Evolutionary conservation across 2,329 filamentous ascomycete genomes (phyloP), one percentile per base, ranked within the genome.

Genomic region (Diaporthe sp.): DNA sequence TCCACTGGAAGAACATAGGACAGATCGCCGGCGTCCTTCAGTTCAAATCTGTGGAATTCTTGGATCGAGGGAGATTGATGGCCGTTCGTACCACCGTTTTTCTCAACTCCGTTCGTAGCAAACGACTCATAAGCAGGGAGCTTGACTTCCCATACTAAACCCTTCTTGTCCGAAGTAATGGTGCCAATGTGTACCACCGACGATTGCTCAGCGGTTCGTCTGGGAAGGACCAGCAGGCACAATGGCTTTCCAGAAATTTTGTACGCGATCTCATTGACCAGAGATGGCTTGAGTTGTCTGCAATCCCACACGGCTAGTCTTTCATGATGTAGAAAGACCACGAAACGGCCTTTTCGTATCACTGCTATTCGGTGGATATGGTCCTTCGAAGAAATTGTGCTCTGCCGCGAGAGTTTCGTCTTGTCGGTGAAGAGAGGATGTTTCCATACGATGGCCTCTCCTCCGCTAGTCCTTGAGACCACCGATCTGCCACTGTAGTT

Each of bases 401-500:
- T 95, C 79, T 94, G 91, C 8, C 92, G 90, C 54, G 89, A 85
- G 13, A 97, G 85, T 15, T 86, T 89, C 66, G 89, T 87, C 40
- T 87, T 87, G 61, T 80, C 83, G 68, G 86, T 85, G 54, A 85
- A 85, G 35, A 87, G 83, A 71, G 87, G 85, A 81, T 97, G 94
- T 76, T 90, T 91, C 96, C 96, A 98, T 4, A 98, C 89, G 77
- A 96, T 92, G 74, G 92, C 93, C 82, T 97, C 94, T 75, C 95
- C 94, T 57, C 92, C 88, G 75, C 91, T 88, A 0, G 96, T 97
- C 69, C 95, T 89, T 9, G 96, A 97, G 42, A 97, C 91, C 57
- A 98, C 87, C 6, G 95, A 93, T 77, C 91, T 89, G 12, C 95
- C 96, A 79, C 92, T 94, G 57, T 93, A 94, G 79, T 96, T 97